Percentiles rank a stretch among this genome's conserved stretches.
Evolutionary conservation across 768 basidiomycete species (phyloP).

Genomic region (Cytidiella melzeri): DNA sequence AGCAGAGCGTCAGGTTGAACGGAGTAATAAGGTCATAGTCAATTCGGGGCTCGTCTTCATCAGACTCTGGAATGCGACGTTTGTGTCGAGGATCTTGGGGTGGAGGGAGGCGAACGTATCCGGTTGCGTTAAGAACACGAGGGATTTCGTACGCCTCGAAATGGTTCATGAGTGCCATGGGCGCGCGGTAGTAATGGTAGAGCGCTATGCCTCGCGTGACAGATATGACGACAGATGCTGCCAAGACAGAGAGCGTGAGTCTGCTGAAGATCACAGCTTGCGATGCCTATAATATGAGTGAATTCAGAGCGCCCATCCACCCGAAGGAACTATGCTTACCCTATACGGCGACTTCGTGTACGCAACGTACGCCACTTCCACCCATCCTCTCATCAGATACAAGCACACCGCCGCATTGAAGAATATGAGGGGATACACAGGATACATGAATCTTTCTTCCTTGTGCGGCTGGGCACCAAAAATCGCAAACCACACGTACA

Average conservation of each 20-base stretch:
- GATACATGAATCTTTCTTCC: conserved; percentile 99
- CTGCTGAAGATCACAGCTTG: conserved; percentile 67
- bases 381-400: conserved; percentile 82
- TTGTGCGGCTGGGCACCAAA: conserved; percentile 85
- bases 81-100: conserved; percentile 39
- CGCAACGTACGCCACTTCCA: conserved; percentile 70
- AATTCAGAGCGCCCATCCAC: not conserved
- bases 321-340: conserved; percentile 39
- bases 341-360: conserved; percentile 80
- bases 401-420: conserved; percentile 92
- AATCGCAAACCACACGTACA: conserved; percentile 88
- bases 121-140: conserved; percentile 67
- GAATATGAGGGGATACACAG: conserved; percentile 84
- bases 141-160: conserved; percentile 81
- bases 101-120: conserved; percentile 47
- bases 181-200: conserved; percentile 87
- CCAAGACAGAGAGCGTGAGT: conserved; percentile 66
- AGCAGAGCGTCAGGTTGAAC: conserved; percentile 73
- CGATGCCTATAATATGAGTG: conserved; percentile 54
- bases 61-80: conserved; percentile 25
- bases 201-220: conserved; percentile 76
- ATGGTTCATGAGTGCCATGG: conserved; percentile 60
- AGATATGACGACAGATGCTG: conserved; percentile 65
- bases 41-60: conserved; percentile 40
- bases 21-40: conserved; percentile 63